These are phyloP conservation scores for Ustilago nuda DNA, from an alignment of 1,284 basidiomycete species.

Conservation along the genomic window DNA sequence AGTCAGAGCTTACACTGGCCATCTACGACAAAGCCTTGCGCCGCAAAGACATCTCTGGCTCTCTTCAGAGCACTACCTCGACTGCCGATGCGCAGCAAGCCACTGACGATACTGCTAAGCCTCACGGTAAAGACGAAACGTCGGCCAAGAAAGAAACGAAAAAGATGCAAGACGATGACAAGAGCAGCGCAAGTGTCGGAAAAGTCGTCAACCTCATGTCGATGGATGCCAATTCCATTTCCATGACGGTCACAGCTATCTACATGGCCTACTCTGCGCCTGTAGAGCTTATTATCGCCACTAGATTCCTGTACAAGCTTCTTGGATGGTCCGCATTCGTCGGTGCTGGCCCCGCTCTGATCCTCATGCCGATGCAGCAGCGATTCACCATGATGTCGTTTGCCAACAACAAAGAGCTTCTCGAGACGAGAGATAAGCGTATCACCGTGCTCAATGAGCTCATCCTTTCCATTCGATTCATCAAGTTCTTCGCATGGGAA, in stretches of 20 bases:
- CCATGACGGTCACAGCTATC: conserved; percentile 12
- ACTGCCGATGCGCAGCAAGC: conserved; percentile 71
- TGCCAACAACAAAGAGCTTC: conserved; percentile 17
- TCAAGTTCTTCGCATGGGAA: conserved; percentile 63
- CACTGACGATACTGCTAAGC: conserved; percentile 67
- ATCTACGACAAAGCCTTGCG: conserved; percentile 91
- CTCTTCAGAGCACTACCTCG: conserved; percentile 74
- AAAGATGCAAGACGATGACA: conserved; percentile 21
- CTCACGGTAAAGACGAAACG: conserved; percentile 1
- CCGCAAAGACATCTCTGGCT: conserved; percentile 83
- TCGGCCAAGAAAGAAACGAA: conserved; percentile 6
- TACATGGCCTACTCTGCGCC: conserved; percentile 46
- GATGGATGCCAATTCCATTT: conserved; percentile 33
- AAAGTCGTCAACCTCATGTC: conserved; percentile 51
- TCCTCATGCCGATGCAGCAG: conserved; percentile 46
- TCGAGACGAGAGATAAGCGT: conserved; percentile 46
- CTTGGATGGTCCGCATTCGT: conserved; percentile 55
- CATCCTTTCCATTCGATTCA: conserved; percentile 52
- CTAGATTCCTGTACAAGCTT: conserved; percentile 52
- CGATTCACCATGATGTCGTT: conserved; percentile 25
- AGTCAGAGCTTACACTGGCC: conserved; percentile 80
- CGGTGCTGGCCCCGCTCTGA: conserved; percentile 39
- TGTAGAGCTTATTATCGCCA: conserved; percentile 46
- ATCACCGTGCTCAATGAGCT: conserved; percentile 50
- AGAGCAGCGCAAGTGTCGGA: conserved; percentile 38